phyloP scores from a whole-genome alignment of 2,329 filamentous ascomycete genomes.

The Colletotrichum gloeosporioides region DNA sequence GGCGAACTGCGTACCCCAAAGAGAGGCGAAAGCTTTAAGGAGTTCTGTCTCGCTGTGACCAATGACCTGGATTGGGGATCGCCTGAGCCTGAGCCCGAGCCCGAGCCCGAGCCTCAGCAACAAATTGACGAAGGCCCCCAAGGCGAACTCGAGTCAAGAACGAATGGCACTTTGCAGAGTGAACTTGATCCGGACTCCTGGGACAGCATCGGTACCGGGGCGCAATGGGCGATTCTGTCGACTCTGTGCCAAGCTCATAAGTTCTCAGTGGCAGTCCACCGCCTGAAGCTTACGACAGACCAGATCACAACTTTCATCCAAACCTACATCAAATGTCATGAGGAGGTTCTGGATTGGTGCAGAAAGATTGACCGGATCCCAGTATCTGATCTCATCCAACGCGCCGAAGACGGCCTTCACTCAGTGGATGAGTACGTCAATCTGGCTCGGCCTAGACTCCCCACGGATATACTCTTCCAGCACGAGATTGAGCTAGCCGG shows the following conservation, averaged over 20 bases:
- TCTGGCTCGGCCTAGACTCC: constrained; percentile 26
- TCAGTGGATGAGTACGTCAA: constrained; percentile 7
- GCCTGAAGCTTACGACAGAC: not conserved
- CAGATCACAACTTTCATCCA: constrained; percentile 1
- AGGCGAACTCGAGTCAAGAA: not conserved
- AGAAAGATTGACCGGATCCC: constrained; percentile 8
- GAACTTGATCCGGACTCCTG: not conserved
- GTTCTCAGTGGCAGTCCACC: not conserved
- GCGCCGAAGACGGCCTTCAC: constrained; percentile 8
- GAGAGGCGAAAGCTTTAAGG: not conserved
- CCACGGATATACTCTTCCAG: constrained; percentile 25
- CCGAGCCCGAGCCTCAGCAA: not conserved
- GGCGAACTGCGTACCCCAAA: not conserved
- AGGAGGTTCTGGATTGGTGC: not conserved
- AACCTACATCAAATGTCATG: not conserved
- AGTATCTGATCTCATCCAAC: not conserved
- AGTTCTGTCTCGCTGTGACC: not conserved
- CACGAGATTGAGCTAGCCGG: constrained; percentile 22
- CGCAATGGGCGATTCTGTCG: not conserved
- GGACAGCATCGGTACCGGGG: not conserved
- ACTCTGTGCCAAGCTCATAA: not conserved
- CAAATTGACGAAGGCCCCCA: not conserved
- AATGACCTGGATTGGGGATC: constrained; percentile 6
- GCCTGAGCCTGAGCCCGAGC: constrained; percentile 4
- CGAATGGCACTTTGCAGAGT: not conserved